Evolutionary conservation across 2,329 filamentous ascomycete genomes (phyloP), one percentile per base, ranked within the genome.

Genomic region (Ascochyta fabae): DNA sequence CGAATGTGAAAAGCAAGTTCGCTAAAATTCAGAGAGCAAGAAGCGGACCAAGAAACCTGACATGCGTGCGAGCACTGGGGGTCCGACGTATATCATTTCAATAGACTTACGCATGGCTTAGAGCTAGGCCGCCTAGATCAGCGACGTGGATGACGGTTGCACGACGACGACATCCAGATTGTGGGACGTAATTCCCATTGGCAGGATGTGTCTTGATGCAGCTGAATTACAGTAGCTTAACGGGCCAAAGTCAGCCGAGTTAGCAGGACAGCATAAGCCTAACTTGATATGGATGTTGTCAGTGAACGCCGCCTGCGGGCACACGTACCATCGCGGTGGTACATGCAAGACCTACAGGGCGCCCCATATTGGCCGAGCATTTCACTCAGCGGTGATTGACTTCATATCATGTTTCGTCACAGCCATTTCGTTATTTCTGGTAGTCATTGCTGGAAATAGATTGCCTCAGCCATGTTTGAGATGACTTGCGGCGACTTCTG

Each of bases 71-170:
- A 51, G 38, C 47, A 51, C 15, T 51, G 53, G 48, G 47, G 31
- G 15, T 22, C 36, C 24, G 36, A 38, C 12, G 42, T 51, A 51
- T 51, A 56, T 51, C 31, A 56, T 10, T 24, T 51, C 33, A 50
- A 39, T 51, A 44, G 31, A 50, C 47, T 50, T 51, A 48, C 22
- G 38, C 47, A 51, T 56, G 43, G 42, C 53, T 51, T 43, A 56
- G 48, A 47, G 47, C 53, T 47, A 56, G 34, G 47, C 16, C 22
- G 31, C 42, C 47, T 19, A 39, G 42, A 51, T 51, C 53, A 56
- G 48, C 43, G 39, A 26, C 36, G 19, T 43, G 53, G 33, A 56
- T 56, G 53, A 56, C 53, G 47, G 47, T 33, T 51, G 47, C 47
- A 35, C 47, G 26, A 51, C 47, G 42, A 47, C 53, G 43, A 50